These are phyloP conservation scores for Kokia cookei DNA, from an alignment of 441 rosid genomes.

Conservation along the genomic window DNA sequence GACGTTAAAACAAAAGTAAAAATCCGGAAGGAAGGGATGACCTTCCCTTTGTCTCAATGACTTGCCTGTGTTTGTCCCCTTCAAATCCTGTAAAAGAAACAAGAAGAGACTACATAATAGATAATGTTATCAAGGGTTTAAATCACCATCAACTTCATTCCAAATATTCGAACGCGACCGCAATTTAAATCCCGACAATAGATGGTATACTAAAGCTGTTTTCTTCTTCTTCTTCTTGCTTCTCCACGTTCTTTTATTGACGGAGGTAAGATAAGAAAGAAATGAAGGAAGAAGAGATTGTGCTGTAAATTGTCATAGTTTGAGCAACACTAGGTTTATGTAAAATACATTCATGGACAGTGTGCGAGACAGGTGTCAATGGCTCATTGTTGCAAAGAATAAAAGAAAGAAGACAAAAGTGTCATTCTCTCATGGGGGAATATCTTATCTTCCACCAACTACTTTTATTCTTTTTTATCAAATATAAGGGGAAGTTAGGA, in stretches of 20 bases:
- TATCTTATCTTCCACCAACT: constrained; percentile 21
- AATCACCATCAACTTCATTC: neutral
- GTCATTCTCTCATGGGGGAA: neutral
- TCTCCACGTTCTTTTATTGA: constrained; percentile 22
- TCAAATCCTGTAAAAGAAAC: neutral
- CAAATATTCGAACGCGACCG: neutral
- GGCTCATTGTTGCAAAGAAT: no score
- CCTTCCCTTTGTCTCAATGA: constrained; percentile 90
- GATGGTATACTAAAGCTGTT: neutral
- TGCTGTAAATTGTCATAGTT: neutral
- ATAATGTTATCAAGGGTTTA: neutral
- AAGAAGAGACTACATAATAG: constrained; percentile 11
- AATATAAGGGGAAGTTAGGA: no score
- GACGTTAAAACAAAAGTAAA: neutral
- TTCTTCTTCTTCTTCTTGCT: constrained; percentile 31
- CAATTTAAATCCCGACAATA: neutral
- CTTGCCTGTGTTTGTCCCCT: constrained; percentile 43
- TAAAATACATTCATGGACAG: neutral
- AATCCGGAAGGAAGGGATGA: constrained; percentile 67
- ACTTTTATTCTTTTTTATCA: constrained; percentile 8
- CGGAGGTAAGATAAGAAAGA: neutral
- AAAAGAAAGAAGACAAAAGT: neutral
- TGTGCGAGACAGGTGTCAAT: neutral
- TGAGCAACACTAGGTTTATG: neutral
- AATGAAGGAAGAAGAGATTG: neutral